Evolutionary conservation across 257 asterid genomes (phyloP).

Genomic region (Parsonsia alboflavescens): DNA sequence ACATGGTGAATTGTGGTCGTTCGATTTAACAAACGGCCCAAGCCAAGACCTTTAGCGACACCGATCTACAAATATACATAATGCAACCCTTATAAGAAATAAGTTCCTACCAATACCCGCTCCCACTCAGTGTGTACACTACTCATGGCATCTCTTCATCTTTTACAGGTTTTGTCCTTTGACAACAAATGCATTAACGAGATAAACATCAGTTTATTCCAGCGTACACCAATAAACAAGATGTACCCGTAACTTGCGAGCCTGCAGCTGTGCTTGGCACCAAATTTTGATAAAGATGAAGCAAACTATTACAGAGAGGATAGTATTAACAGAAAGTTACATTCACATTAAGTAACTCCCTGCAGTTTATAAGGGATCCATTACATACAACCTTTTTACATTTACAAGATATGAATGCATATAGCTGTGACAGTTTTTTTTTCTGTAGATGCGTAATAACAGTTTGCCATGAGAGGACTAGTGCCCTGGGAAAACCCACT

Average conservation of each 20-base stretch:
- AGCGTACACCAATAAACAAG: background rate
- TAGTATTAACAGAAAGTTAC: too few species aligned
- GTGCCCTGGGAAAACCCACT: conserved; percentile 14
- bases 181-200: background rate
- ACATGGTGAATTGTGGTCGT: background rate
- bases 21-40: too few species aligned
- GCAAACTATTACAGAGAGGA: too few species aligned
- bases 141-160: too few species aligned
- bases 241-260: background rate
- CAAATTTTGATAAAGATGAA: background rate
- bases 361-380: background rate
- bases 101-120: background rate
- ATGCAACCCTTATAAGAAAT: background rate
- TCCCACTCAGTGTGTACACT: background rate
- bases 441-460: background rate
- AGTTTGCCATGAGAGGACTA: background rate
- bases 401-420: conserved; percentile 5
- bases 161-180: background rate
- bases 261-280: background rate
- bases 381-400: conserved; percentile 8
- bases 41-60: too few species aligned
- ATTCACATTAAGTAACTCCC: background rate
- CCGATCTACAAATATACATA: background rate
- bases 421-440: background rate
- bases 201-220: background rate